Evolutionary conservation across 83 land plant species (phyloP), one percentile per base, ranked within the genome.

Genomic region (Picea mariana): DNA sequence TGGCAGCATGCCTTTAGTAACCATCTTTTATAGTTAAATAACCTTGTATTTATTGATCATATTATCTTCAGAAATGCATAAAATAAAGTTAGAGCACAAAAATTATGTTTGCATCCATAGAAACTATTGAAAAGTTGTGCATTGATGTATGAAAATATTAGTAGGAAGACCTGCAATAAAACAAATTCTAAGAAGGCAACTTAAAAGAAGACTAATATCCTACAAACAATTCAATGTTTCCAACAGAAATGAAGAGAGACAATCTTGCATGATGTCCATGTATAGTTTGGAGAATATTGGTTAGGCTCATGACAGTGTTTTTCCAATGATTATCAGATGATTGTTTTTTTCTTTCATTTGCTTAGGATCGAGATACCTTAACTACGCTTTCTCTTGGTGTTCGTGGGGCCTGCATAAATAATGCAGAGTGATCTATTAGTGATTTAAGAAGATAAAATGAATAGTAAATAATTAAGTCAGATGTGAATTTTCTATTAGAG

Each of bases 291-390:
- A 95, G 94, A 62, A 94, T 82, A 38, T 77, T 61, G 71, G 89
- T 91, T 64, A 97, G 93, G 84, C 89, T 80, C 23, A 91, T 94
- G 83, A 94, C 89, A 61, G 96, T 96, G 68, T 88, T 87, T 86
- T 98, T 97, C 99, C 99, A 98, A 86, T 96, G 97, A 85, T 86
- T 95, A 49, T 89, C 82, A 26, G 88, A 86, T 62, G 86, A 80
- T 79, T 89, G 87, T 71, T 89, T 89, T 66, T 84, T 84, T 12
- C 62, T 79, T 31, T 75, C 65, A 60, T 52, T 88, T 80, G 82
- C 91, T 87, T 85, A 89, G 88, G 27, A 80, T 40, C 93, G 86
- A 73, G 93, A 89, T 27, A 87, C 82, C 82, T 90, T 90, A 26
- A 92, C 88, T 72, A 90, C 82, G 60, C 77, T 86, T 67, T 91